Conservation (phyloP, 495 filamentous ascomycete species). For the Arthonia radiata region DNA sequence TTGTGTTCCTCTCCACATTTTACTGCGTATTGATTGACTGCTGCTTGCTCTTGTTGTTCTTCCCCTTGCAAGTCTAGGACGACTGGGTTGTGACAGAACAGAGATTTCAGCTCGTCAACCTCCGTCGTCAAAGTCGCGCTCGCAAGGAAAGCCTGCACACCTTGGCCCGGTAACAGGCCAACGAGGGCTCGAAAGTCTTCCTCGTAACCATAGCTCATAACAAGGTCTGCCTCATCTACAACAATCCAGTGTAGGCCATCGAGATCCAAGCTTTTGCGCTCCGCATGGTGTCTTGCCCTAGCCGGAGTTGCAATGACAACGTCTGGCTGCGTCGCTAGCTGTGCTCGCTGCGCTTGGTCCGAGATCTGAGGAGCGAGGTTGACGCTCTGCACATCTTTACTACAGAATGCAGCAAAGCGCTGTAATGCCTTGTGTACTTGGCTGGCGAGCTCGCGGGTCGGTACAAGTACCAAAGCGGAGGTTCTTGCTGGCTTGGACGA, state of each 20-base stretch:
- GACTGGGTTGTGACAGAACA: constrained; percentile 66
- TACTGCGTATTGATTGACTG: constrained; percentile 67
- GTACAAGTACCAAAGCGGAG: constrained; percentile 66
- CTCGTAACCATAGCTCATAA: constrained; percentile 86
- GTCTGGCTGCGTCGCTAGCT: constrained; percentile 73
- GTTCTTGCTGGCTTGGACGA: constrained; percentile 21
- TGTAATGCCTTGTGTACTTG: constrained; percentile 59
- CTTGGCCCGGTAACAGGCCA: constrained; percentile 50
- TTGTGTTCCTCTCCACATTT: constrained; percentile 91
- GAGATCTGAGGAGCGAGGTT: constrained; percentile 74
- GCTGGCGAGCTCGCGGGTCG: constrained; percentile 76
- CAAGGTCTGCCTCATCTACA: constrained; percentile 83
- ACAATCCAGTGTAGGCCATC: constrained; percentile 54
- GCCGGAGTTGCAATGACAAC: constrained; percentile 75
- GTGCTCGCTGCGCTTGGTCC: constrained; percentile 59
- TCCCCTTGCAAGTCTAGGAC: constrained; percentile 53
- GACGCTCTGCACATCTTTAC: constrained; percentile 51
- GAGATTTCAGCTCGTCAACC: constrained; percentile 56
- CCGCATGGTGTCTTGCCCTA: constrained; percentile 44
- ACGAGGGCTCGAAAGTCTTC: constrained; percentile 63
- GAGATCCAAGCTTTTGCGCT: constrained; percentile 39
- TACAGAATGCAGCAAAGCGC: constrained; percentile 54
- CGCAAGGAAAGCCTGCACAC: constrained; percentile 77
- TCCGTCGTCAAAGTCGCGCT: constrained; percentile 77
- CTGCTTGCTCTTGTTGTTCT: constrained; percentile 43